A percentile compares a stretch with the other conserved stretches of the same genome.
Evolutionary conservation across 441 rosid species (phyloP).

Genomic region (Gossypium laxum): DNA sequence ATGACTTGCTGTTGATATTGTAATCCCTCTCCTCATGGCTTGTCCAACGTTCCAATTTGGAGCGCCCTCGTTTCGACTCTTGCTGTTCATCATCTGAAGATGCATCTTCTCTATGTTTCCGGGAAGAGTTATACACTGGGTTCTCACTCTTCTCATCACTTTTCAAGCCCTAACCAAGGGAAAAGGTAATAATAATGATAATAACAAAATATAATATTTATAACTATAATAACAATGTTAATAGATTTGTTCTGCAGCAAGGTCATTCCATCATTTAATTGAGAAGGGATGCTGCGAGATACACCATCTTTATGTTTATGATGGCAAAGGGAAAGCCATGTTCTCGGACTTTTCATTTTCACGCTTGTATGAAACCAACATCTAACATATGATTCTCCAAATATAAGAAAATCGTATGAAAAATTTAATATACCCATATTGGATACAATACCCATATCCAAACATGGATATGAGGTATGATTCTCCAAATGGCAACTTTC

Average conservation of each 20-base stretch:
- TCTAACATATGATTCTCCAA: too few relatives aligned
- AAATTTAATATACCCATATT: too few relatives aligned
- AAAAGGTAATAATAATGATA: constrained; percentile 16
- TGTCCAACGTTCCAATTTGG: constrained; percentile 91
- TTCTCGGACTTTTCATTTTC: too few relatives aligned
- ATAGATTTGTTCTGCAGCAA: constrained; percentile 15
- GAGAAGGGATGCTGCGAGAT: background rate
- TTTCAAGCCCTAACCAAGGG: constrained; percentile 52
- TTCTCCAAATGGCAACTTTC: background rate
- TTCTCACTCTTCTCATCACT: constrained; percentile 33
- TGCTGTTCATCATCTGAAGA: constrained; percentile 71
- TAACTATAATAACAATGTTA: constrained; percentile 12
- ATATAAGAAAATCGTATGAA: too few relatives aligned
- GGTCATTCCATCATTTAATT: constrained; percentile 2
- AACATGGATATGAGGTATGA: too few relatives aligned
- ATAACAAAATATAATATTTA: background rate
- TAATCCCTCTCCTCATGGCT: constrained; percentile 85
- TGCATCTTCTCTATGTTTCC: constrained; percentile 50
- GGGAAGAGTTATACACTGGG: constrained; percentile 33
- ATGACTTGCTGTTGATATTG: constrained; percentile 42
- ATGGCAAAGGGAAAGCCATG: background rate
- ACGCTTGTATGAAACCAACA: too few relatives aligned
- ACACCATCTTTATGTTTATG: background rate
- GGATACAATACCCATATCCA: too few relatives aligned
- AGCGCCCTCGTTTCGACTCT: constrained; percentile 71